Evolutionary conservation across 164 flowering plant species (phyloP).

Genomic region (Umbilicus rupestris): DNA sequence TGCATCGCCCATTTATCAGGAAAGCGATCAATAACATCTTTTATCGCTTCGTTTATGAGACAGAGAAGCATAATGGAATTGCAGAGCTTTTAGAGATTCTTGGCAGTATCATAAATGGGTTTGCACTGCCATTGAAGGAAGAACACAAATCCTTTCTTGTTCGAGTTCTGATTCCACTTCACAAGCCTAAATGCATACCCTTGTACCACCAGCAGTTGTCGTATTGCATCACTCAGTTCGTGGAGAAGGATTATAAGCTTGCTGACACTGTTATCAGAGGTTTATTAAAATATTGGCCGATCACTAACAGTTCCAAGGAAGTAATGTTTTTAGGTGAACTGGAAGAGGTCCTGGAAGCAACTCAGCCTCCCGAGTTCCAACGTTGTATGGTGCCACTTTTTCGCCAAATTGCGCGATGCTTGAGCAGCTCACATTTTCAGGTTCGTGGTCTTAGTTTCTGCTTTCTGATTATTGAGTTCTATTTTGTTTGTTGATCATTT

Average conservation of each 20-base stretch:
- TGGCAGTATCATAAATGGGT: constrained; percentile 51
- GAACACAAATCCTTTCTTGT: constrained; percentile 50
- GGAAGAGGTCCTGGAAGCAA: constrained; percentile 55
- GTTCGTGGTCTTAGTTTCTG: constrained; percentile 14
- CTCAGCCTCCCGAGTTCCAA: constrained; percentile 46
- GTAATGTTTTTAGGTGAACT: constrained; percentile 47
- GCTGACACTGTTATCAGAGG: constrained; percentile 58
- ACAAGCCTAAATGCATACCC: constrained; percentile 47
- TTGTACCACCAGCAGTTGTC: constrained; percentile 51
- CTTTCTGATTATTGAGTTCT: too few relatives aligned
- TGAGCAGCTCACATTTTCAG: constrained; percentile 57
- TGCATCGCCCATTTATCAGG: constrained; percentile 50
- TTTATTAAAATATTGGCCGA: constrained; percentile 39
- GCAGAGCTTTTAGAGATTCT: constrained; percentile 47
- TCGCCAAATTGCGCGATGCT: constrained; percentile 38
- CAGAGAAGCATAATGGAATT: constrained; percentile 53
- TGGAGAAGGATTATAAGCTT: constrained; percentile 55
- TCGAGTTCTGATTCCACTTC: constrained; percentile 51
- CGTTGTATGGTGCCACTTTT: constrained; percentile 59
- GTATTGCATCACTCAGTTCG: constrained; percentile 51
- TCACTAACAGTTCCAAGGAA: constrained; percentile 42
- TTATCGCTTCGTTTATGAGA: constrained; percentile 43
- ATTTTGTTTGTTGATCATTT: too few relatives aligned
- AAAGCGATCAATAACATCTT: constrained; percentile 48
- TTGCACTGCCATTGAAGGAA: constrained; percentile 45